These are phyloP conservation scores for Phaeodactylum tricornutum DNA, from an alignment of 108 stramenopile genomes.

Conservation along the genomic window DNA sequence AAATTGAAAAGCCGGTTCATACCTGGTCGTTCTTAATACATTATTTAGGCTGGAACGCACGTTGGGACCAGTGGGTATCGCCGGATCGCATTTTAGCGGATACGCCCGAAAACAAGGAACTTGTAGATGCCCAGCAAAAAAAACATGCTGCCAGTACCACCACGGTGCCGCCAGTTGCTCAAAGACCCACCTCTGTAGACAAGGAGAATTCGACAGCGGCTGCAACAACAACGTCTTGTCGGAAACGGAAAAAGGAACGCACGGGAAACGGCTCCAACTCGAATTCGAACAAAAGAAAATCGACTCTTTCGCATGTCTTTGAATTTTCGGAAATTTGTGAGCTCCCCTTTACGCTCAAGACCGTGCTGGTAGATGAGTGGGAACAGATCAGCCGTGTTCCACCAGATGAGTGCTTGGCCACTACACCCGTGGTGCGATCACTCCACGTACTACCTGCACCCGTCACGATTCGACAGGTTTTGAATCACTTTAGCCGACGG, in stretches of 20 bases:
- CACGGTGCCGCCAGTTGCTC: background rate
- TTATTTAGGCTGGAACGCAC: conserved; percentile 50
- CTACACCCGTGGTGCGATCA: too few relatives aligned
- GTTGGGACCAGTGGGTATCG: conserved; percentile 50
- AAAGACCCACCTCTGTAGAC: background rate
- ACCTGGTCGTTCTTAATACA: conserved; percentile 37
- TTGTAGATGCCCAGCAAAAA: background rate
- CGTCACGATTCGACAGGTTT: conserved; percentile 41
- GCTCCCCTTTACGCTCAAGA: conserved; percentile 60
- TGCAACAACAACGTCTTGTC: background rate
- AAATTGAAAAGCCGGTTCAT: too few relatives aligned
- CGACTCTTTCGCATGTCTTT: background rate
- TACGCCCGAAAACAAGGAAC: conserved; percentile 15
- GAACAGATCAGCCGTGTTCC: conserved; percentile 45
- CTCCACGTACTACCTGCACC: conserved; percentile 46
- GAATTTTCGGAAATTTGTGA: conserved; percentile 33
- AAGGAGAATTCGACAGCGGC: background rate
- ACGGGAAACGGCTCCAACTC: background rate
- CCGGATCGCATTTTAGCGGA: conserved; percentile 18
- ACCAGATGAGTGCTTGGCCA: too few relatives aligned
- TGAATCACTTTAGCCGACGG: conserved; percentile 41
- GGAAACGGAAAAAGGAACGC: background rate
- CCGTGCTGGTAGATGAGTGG: conserved; percentile 57
- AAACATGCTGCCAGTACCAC: background rate
- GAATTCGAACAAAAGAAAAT: background rate